Evolutionary conservation across 129 eudicot genomes (phyloP).

Genomic region (Solidago caesia): DNA sequence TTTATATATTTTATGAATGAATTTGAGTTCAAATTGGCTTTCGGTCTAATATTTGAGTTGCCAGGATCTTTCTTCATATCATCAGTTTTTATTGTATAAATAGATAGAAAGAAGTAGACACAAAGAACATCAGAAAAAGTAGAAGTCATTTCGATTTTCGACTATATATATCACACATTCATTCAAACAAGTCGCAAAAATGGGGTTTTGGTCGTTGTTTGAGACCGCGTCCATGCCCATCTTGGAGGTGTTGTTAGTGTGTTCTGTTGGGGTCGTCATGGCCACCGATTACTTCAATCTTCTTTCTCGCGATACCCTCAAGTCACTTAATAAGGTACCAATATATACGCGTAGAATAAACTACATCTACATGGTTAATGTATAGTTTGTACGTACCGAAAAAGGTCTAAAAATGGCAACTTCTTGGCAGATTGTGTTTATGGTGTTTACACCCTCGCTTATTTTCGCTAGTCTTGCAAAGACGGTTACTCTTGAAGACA

Average conservation of each 20-base stretch:
- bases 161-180: neutral
- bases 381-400: neutral
- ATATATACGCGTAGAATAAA: no score
- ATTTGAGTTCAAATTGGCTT: conserved; percentile 28
- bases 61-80: conserved; percentile 3
- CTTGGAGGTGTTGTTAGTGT: conserved; percentile 45
- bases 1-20: neutral
- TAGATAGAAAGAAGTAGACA: neutral
- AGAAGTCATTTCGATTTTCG: neutral
- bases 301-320: conserved; percentile 40
- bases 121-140: neutral
- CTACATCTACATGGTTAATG: neutral
- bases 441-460: conserved; percentile 76
- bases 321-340: conserved; percentile 46
- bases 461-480: conserved; percentile 69
- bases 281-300: conserved; percentile 51
- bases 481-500: conserved; percentile 71
- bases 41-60: neutral
- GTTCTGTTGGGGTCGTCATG: conserved; percentile 44
- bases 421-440: conserved; percentile 60
- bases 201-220: conserved; percentile 49
- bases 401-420: neutral
- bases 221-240: conserved; percentile 55
- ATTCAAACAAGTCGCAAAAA: conserved; percentile 11
- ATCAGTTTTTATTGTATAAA: neutral